These are phyloP conservation scores for Teunomyces atbi DNA, from an alignment of 805 yeast genomes.

Conservation along the genomic window DNA sequence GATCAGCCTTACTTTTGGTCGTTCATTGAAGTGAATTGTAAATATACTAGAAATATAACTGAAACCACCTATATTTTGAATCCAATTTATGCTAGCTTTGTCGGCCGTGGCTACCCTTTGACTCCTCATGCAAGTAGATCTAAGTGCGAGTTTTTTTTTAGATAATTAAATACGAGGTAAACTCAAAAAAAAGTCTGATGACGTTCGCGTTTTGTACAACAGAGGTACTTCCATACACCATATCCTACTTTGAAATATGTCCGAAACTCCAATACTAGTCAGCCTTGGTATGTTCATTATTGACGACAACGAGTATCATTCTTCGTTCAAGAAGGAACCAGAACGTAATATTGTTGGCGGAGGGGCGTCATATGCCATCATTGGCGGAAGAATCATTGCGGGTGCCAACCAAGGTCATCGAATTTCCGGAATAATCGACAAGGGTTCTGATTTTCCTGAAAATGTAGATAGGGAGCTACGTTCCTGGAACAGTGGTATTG, in stretches of 20 bases:
- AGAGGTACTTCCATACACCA: too few species aligned
- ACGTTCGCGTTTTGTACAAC: background rate
- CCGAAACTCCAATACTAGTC: conserved; percentile 34
- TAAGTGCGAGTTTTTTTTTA: too few species aligned
- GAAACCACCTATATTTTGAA: too few species aligned
- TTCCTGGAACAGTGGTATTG: conserved; percentile 61
- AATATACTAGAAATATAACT: too few species aligned
- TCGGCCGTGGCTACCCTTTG: too few species aligned
- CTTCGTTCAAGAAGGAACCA: conserved; percentile 27
- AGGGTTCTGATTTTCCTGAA: conserved; percentile 74
- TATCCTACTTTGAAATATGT: background rate
- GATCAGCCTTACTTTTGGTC: too few species aligned
- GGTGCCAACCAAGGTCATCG: conserved; percentile 30
- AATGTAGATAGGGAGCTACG: conserved; percentile 43
- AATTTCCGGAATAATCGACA: conserved; percentile 73
- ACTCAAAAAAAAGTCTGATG: background rate
- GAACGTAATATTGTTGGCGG: conserved; percentile 74
- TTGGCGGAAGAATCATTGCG: conserved; percentile 66
- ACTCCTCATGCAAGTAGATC: too few species aligned
- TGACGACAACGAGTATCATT: conserved; percentile 72
- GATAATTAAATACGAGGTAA: too few species aligned
- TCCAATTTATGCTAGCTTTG: too few species aligned
- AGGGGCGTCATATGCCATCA: conserved; percentile 78
- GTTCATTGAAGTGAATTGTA: too few species aligned
- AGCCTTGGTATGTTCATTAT: conserved; percentile 88